These are phyloP conservation scores for Phytophthora cajani DNA, from an alignment of 352 stramenopile species.

Conservation along the genomic window DNA sequence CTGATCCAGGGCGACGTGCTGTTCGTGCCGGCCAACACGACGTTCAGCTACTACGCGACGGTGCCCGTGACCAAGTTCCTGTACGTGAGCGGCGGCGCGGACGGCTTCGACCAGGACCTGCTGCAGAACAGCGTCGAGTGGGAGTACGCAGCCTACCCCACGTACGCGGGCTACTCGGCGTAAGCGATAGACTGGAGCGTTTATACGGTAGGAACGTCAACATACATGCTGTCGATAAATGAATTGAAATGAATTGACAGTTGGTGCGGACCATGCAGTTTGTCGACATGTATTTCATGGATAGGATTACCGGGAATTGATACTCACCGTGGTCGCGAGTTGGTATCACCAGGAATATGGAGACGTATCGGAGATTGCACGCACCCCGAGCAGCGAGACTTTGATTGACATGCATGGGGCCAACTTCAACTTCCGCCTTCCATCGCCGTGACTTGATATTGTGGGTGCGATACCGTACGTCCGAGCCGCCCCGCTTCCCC, in stretches of 20 bases:
- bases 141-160: slow-evolving; percentile 54
- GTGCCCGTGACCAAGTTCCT: slow-evolving; percentile 66
- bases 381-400: too few relatives aligned
- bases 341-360: too few relatives aligned
- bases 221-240: too few relatives aligned
- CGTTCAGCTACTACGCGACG: slow-evolving; percentile 57
- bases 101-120: slow-evolving; percentile 56
- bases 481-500: neutral
- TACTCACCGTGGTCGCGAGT: too few relatives aligned
- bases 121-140: slow-evolving; percentile 54
- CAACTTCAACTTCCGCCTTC: neutral
- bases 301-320: too few relatives aligned
- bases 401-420: neutral
- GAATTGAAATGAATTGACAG: too few relatives aligned
- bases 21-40: slow-evolving; percentile 51
- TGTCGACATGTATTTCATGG: too few relatives aligned
- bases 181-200: slow-evolving; percentile 7
- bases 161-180: slow-evolving; percentile 43
- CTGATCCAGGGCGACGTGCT: slow-evolving; percentile 63
- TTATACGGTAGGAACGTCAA: neutral
- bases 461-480: neutral
- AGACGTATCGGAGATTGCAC: too few relatives aligned
- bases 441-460: neutral
- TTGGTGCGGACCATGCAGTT: too few relatives aligned
- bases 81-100: slow-evolving; percentile 54